These are phyloP conservation scores for Sinapis alba DNA, from an alignment of 441 rosid species.

Conservation along the genomic window DNA sequence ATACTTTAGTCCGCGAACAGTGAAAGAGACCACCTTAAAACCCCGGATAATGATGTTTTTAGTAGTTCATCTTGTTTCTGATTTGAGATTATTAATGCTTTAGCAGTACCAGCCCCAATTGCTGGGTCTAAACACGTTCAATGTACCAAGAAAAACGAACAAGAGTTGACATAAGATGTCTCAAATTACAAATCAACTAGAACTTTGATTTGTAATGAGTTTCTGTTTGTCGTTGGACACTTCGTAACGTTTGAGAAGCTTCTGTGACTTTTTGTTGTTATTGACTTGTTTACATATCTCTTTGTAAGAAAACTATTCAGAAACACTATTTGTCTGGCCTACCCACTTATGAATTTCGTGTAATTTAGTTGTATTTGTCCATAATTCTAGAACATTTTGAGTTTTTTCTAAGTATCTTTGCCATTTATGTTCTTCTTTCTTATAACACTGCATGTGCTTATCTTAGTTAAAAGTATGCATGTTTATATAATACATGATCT, in stretches of 20 bases:
- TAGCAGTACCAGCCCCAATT: background rate
- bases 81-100: background rate
- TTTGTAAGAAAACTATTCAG: constrained; percentile 15
- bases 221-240: constrained; percentile 16
- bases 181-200: constrained; percentile 4
- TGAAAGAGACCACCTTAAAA: no score
- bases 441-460: constrained; percentile 27
- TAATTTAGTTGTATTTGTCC: constrained; percentile 25
- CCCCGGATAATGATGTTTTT: no score
- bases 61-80: background rate
- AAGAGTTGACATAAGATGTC: constrained; percentile 35
- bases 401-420: constrained; percentile 10
- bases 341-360: constrained; percentile 9
- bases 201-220: constrained; percentile 1
- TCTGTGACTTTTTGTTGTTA: constrained; percentile 17
- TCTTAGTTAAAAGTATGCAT: constrained; percentile 23
- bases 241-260: constrained; percentile 30
- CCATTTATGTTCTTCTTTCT: constrained; percentile 26
- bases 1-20: no score
- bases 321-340: constrained; percentile 17
- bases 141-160: constrained; percentile 25
- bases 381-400: constrained; percentile 32
- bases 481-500: constrained; percentile 6
- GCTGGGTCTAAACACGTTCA: constrained; percentile 2
- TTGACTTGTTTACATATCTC: constrained; percentile 26